Conservation (phyloP, 495 filamentous ascomycete species). For the Xylaria nigripes region DNA sequence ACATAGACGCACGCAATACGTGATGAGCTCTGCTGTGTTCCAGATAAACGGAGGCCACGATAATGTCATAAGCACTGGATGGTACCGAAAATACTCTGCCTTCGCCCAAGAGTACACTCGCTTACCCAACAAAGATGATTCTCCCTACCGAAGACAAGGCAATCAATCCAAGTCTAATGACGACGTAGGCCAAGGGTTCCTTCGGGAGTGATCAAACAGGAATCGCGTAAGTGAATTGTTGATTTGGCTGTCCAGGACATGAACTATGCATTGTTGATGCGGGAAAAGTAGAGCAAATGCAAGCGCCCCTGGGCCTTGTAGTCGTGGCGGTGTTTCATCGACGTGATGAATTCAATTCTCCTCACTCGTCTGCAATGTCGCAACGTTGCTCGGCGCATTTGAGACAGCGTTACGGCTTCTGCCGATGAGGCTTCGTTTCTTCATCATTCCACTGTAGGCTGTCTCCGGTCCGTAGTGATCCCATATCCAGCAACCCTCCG, state of each 20-base stretch:
- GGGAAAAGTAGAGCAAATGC: slow-evolving; percentile 1
- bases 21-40: slow-evolving; percentile 30
- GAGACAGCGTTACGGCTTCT: background rate
- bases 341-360: background rate
- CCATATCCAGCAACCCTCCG: background rate
- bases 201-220: slow-evolving; percentile 15
- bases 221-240: slow-evolving; percentile 12
- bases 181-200: slow-evolving; percentile 14
- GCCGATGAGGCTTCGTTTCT: background rate
- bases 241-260: slow-evolving; percentile 13
- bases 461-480: background rate
- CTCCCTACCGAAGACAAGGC: slow-evolving; percentile 18
- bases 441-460: background rate
- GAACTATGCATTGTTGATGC: slow-evolving; percentile 12
- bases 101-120: slow-evolving; percentile 12
- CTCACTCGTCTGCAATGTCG: background rate
- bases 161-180: slow-evolving; percentile 25
- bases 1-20: slow-evolving; percentile 15
- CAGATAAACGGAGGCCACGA: slow-evolving; percentile 29
- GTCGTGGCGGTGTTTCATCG: background rate
- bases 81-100: background rate
- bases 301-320: background rate
- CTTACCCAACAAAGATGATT: slow-evolving; percentile 23
- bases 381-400: background rate
- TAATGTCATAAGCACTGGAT: slow-evolving; percentile 14